These are phyloP conservation scores for Citrullus mucosospermus DNA, from an alignment of 306 rosid species.

Conservation along the genomic window DNA sequence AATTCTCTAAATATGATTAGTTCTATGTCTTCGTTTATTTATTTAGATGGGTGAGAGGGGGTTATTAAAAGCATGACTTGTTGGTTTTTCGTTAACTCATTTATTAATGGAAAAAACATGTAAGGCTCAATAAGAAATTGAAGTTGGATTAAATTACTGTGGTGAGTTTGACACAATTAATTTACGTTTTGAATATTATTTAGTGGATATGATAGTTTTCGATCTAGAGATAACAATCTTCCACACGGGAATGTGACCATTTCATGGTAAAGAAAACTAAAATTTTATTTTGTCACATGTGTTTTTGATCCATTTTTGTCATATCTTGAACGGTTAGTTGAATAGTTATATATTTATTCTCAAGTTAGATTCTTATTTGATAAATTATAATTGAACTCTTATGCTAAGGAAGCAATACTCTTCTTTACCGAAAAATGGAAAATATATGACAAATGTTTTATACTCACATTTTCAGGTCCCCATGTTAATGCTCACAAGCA, in stretches of 20 bases:
- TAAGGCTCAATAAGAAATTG: neutral
- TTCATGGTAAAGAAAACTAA: neutral
- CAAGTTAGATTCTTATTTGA: neutral
- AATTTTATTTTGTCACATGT: neutral
- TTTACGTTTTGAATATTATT: neutral
- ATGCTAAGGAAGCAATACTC: neutral
- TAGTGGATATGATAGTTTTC: neutral
- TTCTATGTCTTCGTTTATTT: too few species aligned
- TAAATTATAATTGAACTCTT: neutral
- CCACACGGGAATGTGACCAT: neutral
- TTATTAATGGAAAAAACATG: neutral
- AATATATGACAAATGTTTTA: neutral
- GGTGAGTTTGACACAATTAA: neutral
- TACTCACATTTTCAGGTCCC: constrained; percentile 15
- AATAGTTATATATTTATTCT: neutral
- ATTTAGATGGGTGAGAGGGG: too few species aligned
- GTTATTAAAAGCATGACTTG: neutral
- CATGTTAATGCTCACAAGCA: constrained; percentile 28
- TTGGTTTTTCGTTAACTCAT: neutral
- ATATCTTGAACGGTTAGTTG: neutral
- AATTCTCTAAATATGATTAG: neutral
- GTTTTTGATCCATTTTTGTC: neutral
- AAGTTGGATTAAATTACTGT: neutral
- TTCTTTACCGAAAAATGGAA: neutral
- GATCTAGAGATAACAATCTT: neutral